Conservation (phyloP, 2,329 filamentous ascomycete genomes). For the Elsinoe necatrix region DNA sequence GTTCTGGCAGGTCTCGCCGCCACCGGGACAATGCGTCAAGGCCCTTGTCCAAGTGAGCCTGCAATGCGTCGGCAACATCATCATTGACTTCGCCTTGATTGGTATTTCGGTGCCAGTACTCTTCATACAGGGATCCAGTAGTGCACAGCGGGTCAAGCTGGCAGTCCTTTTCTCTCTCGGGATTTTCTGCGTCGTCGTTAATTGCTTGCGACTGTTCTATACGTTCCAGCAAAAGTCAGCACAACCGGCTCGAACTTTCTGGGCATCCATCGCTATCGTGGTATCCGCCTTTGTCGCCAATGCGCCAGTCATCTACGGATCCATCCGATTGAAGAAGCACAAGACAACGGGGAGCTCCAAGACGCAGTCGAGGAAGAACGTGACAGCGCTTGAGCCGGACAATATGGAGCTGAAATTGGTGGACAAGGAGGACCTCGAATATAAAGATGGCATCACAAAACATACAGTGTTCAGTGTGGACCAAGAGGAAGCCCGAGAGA, state of each 20-base stretch:
- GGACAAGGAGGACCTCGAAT: background rate
- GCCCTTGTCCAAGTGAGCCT: constrained; percentile 30
- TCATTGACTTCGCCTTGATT: constrained; percentile 25
- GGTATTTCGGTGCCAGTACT: constrained; percentile 21
- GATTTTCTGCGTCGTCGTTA: constrained; percentile 19
- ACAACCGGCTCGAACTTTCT: constrained; percentile 20
- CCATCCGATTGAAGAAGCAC: background rate
- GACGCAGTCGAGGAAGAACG: background rate
- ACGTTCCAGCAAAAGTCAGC: constrained; percentile 18
- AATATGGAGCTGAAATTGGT: constrained; percentile 4
- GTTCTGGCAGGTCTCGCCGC: constrained; percentile 23
- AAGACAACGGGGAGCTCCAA: background rate
- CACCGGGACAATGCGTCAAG: constrained; percentile 23
- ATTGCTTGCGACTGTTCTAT: constrained; percentile 17
- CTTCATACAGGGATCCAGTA: constrained; percentile 12
- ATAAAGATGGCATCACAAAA: background rate
- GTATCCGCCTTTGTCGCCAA: constrained; percentile 21
- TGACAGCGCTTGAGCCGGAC: background rate
- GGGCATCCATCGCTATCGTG: constrained; percentile 19
- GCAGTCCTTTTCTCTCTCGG: constrained; percentile 18
- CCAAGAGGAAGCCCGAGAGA: background rate
- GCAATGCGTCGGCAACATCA: constrained; percentile 30
- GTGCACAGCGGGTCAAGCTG: constrained; percentile 9
- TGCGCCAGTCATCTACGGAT: constrained; percentile 18
- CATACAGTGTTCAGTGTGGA: background rate